Conservation (phyloP, 257 asterid species). For the Nicotiana noctiflora region DNA sequence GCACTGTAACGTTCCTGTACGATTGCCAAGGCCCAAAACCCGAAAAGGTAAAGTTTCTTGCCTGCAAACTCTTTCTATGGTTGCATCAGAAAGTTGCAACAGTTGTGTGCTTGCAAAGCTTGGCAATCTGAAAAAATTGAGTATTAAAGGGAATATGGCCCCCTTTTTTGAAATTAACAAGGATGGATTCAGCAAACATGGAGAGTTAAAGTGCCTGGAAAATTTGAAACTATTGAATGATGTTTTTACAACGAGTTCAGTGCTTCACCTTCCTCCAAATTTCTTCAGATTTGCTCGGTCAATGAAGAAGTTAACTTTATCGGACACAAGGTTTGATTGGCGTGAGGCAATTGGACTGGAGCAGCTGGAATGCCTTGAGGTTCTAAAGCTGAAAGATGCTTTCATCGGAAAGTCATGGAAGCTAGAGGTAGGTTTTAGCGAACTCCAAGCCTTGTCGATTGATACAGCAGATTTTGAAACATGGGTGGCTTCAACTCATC, state of each 20-base stretch:
- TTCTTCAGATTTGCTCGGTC: conserved; percentile 27
- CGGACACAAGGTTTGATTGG: conserved; percentile 43
- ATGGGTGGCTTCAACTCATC: too few relatives aligned
- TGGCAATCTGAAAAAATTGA: conserved; percentile 41
- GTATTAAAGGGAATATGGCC: conserved; percentile 39
- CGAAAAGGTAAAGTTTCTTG: conserved; percentile 7
- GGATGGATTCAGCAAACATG: conserved; percentile 32
- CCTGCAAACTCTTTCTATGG: conserved; percentile 46
- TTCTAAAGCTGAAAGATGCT: conserved; percentile 29
- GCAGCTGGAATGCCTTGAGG: conserved; percentile 36
- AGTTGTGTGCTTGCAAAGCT: conserved; percentile 38
- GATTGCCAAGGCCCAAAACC: conserved; percentile 24
- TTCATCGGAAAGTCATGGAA: too few relatives aligned
- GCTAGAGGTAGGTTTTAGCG: too few relatives aligned
- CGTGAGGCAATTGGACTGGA: conserved; percentile 33
- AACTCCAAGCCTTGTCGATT: too few relatives aligned
- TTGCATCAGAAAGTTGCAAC: conserved; percentile 56
- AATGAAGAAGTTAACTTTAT: conserved; percentile 38
- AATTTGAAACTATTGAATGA: conserved; percentile 40
- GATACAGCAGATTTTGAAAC: too few relatives aligned
- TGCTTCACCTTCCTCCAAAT: conserved; percentile 27
- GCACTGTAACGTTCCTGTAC: conserved; percentile 25
- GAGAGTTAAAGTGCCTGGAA: conserved; percentile 31
- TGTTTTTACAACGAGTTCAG: conserved; percentile 15
- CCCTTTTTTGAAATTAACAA: conserved; percentile 11